A percentile compares a stretch with the other conserved stretches of the same genome.
Conservation (phyloP, 257 asterid genomes). For the Petunia secreta region DNA sequence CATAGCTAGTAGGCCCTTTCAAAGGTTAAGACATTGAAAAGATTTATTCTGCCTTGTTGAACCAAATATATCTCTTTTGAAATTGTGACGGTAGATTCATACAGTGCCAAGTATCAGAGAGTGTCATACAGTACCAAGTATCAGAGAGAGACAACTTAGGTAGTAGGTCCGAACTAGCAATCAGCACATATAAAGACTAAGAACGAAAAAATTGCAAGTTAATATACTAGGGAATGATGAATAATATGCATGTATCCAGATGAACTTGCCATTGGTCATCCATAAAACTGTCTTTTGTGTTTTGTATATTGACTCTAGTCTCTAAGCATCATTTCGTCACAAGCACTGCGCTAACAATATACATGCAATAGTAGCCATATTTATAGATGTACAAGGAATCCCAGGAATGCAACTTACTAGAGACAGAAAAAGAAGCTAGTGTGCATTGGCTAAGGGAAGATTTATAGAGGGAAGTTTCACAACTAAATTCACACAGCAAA, state of each 20-base stretch:
- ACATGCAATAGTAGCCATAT: background rate
- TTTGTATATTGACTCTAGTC: slow-evolving; percentile 10
- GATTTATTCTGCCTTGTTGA: background rate
- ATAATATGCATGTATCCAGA: slow-evolving; percentile 6
- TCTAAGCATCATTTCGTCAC: background rate
- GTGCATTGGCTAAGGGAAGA: background rate
- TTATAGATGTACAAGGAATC: slow-evolving; percentile 17
- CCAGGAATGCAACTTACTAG: background rate
- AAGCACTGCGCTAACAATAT: background rate
- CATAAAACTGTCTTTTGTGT: background rate
- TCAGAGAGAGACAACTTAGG: background rate
- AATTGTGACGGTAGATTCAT: background rate
- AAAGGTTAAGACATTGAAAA: slow-evolving; percentile 20
- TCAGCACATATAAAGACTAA: slow-evolving; percentile 1
- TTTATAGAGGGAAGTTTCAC: background rate
- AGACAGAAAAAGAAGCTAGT: background rate
- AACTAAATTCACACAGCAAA: slow-evolving; percentile 9
- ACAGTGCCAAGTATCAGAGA: background rate
- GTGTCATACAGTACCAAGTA: background rate
- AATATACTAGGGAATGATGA: slow-evolving; percentile 10
- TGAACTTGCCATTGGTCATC: background rate
- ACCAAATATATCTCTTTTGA: background rate
- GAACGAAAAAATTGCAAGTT: background rate
- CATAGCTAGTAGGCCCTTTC: background rate
- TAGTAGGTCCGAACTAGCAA: background rate